These are phyloP conservation scores for Fusarium luffae DNA, from an alignment of 2,329 filamentous ascomycete genomes.

Conservation along the genomic window DNA sequence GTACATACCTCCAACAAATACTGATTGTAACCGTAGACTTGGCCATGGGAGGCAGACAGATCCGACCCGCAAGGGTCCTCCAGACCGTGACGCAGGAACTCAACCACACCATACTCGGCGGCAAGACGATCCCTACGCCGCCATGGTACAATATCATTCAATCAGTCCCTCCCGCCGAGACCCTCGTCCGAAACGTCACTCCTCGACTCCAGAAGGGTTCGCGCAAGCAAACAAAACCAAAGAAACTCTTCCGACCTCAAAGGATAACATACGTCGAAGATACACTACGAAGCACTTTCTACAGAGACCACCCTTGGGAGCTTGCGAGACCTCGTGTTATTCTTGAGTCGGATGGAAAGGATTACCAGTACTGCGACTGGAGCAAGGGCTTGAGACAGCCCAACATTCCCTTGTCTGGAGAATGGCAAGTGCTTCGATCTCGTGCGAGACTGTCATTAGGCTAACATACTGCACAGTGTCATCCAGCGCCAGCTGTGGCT, in stretches of 20 bases:
- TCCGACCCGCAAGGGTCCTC: conserved; percentile 60
- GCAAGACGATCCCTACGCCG: conserved; percentile 51
- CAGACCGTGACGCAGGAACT: conserved; percentile 59
- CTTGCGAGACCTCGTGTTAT: conserved; percentile 87
- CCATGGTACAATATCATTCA: conserved; percentile 65
- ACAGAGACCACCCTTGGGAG: conserved; percentile 96
- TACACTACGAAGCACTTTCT: conserved; percentile 81
- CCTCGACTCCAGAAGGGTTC: conserved; percentile 54
- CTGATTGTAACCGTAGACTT: conserved; percentile 23
- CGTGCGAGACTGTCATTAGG: neutral
- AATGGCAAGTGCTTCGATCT: conserved; percentile 34
- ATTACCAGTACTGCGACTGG: conserved; percentile 83
- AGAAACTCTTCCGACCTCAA: conserved; percentile 83
- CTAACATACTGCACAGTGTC: conserved; percentile 68
- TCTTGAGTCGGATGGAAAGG: conserved; percentile 86
- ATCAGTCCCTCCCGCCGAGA: conserved; percentile 68
- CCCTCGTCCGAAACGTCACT: conserved; percentile 64
- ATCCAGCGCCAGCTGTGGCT: conserved; percentile 92
- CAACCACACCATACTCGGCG: conserved; percentile 53
- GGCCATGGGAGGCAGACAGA: conserved; percentile 58
- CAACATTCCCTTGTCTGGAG: conserved; percentile 81
- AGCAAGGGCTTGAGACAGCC: conserved; percentile 77
- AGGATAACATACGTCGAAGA: conserved; percentile 86
- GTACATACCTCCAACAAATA: neutral
- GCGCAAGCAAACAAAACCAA: conserved; percentile 65